Percentiles rank a stretch among this genome's conserved stretches.
Conservation (phyloP, 2,329 filamentous ascomycete species). For the Phaeoacremonium minimum region DNA sequence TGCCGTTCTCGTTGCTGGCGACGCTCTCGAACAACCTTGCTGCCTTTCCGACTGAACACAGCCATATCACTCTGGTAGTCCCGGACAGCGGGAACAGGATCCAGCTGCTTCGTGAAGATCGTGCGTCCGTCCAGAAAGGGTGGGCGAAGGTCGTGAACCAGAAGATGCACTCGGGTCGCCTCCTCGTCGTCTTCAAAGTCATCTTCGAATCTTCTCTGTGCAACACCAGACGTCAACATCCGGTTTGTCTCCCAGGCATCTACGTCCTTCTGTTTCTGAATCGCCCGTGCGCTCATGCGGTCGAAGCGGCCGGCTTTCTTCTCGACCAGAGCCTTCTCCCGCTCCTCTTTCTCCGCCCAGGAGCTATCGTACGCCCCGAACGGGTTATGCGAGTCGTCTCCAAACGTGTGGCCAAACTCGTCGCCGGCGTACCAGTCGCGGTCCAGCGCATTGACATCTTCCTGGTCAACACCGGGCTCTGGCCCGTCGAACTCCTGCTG, state of each 20-base stretch:
- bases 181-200: constrained; percentile 93
- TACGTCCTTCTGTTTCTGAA: constrained; percentile 88
- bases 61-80: constrained; percentile 98
- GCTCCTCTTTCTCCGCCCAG: constrained; percentile 66
- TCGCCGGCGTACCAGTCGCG: constrained; percentile 92
- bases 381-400: constrained; percentile 89
- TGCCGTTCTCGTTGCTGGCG: constrained; percentile 90
- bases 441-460: constrained; percentile 73
- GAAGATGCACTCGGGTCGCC: constrained; percentile 78
- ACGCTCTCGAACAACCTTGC: constrained; percentile 85
- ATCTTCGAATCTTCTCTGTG: constrained; percentile 78
- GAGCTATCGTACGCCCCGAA: constrained; percentile 74
- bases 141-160: constrained; percentile 90
- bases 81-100: constrained; percentile 87
- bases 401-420: constrained; percentile 77
- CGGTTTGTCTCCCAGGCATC: constrained; percentile 99
- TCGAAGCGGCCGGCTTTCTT: constrained; percentile 70
- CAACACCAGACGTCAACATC: constrained; percentile 94
- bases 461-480: constrained; percentile 56
- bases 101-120: constrained; percentile 95
- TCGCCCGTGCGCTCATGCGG: constrained; percentile 65
- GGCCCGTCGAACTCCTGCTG: constrained; percentile 58
- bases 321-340: constrained; percentile 69
- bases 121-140: constrained; percentile 93
- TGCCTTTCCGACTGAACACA: constrained; percentile 93